Evolutionary conservation across 306 rosid genomes (phyloP).

Genomic region (Vicia villosa): DNA sequence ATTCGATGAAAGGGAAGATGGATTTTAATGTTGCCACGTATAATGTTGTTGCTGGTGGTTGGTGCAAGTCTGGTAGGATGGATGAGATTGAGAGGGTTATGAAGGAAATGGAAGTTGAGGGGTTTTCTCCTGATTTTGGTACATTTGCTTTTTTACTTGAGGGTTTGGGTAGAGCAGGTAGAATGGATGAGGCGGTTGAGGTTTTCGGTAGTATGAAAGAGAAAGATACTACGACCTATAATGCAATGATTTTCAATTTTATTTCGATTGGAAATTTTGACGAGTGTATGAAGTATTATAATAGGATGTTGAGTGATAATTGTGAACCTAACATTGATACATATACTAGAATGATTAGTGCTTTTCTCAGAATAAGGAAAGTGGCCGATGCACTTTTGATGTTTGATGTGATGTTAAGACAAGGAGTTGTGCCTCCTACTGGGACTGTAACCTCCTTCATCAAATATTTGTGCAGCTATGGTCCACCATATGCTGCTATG

Average conservation of each 20-base stretch:
- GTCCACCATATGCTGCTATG: constrained; percentile 92
- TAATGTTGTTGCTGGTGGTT: constrained; percentile 63
- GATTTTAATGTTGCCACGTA: constrained; percentile 49
- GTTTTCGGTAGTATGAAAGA: constrained; percentile 57
- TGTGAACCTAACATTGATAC: constrained; percentile 68
- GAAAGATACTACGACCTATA: constrained; percentile 50
- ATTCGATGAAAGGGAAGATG: constrained; percentile 64
- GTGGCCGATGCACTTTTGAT: constrained; percentile 80
- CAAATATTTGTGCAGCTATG: constrained; percentile 73
- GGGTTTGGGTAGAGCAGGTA: constrained; percentile 80
- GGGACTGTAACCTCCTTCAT: constrained; percentile 68
- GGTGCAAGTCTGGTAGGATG: constrained; percentile 70
- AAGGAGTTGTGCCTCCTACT: constrained; percentile 60
- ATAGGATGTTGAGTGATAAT: constrained; percentile 50
- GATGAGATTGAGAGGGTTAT: constrained; percentile 59
- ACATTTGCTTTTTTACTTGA: constrained; percentile 58
- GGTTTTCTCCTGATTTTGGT: constrained; percentile 54
- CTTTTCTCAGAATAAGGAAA: constrained; percentile 60
- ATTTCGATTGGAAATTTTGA: constrained; percentile 55
- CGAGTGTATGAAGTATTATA: constrained; percentile 59
- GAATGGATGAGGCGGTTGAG: constrained; percentile 57
- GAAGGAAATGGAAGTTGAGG: constrained; percentile 63
- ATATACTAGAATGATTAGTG: constrained; percentile 57
- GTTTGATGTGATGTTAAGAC: constrained; percentile 79
- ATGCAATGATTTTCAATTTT: constrained; percentile 77